Evolutionary conservation across 176 grass and related monocot genomes (phyloP).

Genomic region (Oropetium thomaeum): DNA sequence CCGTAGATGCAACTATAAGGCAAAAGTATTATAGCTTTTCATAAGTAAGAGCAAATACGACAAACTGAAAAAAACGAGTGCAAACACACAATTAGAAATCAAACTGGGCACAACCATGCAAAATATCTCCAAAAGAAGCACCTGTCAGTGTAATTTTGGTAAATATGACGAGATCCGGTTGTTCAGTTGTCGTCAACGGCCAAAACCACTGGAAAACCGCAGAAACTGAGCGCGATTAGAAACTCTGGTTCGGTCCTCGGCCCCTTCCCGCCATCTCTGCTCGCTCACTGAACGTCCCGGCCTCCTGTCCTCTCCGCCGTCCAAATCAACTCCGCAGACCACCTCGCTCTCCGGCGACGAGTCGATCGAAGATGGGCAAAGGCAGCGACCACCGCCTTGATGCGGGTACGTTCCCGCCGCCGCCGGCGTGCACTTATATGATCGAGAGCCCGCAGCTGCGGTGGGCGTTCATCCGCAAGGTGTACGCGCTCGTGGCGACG

Average conservation of each 20-base stretch:
- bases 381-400: conserved; percentile 8
- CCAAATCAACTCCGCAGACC: background rate
- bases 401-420: background rate
- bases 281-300: background rate
- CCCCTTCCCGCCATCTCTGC: background rate
- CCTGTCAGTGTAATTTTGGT: too few relatives aligned
- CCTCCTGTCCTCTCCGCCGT: conserved; percentile 11
- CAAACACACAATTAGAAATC: too few relatives aligned
- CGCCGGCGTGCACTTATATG: conserved; percentile 30
- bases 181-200: too few relatives aligned
- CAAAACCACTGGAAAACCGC: background rate
- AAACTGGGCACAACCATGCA: too few relatives aligned
- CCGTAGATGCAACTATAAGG: too few relatives aligned
- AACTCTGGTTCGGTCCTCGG: background rate
- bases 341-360: background rate
- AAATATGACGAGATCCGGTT: too few relatives aligned
- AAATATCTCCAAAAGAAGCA: too few relatives aligned
- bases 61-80: too few relatives aligned
- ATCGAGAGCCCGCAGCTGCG: conserved; percentile 57
- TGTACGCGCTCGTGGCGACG: conserved; percentile 52
- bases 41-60: too few relatives aligned
- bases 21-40: too few relatives aligned
- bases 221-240: background rate
- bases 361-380: conserved; percentile 31
- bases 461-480: conserved; percentile 83